Percentiles rank a stretch among this genome's conserved stretches.
Conservation (phyloP, 176 grass and related monocot genomes). For the maize (Zea mays) region DNA sequence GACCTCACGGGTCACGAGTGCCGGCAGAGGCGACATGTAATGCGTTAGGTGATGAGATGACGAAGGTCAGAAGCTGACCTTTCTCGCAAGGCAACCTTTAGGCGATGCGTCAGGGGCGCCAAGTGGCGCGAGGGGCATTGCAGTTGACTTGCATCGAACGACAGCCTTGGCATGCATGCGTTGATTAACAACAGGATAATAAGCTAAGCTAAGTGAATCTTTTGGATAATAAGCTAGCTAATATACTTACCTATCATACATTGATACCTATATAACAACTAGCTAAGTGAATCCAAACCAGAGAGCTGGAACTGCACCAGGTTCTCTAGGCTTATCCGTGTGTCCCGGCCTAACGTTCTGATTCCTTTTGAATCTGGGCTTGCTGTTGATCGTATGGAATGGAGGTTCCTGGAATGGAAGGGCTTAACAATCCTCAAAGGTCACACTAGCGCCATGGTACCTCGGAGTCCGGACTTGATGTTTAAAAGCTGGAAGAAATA, state of each 20-base stretch:
- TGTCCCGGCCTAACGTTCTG: neutral
- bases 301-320: neutral
- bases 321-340: neutral
- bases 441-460: neutral
- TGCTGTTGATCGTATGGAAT: neutral
- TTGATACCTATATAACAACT: too few relatives aligned
- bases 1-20: neutral
- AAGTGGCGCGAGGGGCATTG: conserved; percentile 9
- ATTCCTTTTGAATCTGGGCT: neutral
- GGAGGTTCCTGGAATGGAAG: neutral
- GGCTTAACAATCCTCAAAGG: neutral
- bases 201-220: too few relatives aligned
- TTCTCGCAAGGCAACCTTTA: neutral
- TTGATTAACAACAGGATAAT: conserved; percentile 14
- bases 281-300: neutral
- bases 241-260: too few relatives aligned
- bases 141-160: conserved; percentile 37
- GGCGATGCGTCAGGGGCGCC: neutral
- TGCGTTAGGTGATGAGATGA: neutral
- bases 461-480: conserved; percentile 10
- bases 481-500: conserved; percentile 1
- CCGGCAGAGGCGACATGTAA: neutral
- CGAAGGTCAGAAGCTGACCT: conserved; percentile 22
- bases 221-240: too few relatives aligned
- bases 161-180: conserved; percentile 11